phyloP scores from a whole-genome alignment of 2,329 filamentous ascomycete species.

The Microdochium trichocladiopsis region DNA sequence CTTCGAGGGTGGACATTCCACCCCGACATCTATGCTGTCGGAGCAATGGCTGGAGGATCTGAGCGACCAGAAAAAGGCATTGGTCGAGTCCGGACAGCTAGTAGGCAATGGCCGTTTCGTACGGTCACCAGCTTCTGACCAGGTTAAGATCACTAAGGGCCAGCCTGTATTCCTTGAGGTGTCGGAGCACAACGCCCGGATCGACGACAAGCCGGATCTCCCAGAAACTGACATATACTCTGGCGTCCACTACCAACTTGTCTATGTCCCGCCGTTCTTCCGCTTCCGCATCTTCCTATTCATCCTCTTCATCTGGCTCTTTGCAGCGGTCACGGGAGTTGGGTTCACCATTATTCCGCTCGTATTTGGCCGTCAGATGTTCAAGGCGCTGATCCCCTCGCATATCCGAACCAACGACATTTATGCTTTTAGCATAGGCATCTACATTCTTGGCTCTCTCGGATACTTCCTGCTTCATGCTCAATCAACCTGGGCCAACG shows the following conservation, averaged over 20 bases:
- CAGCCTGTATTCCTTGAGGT: constrained; percentile 74
- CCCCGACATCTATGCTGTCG: constrained; percentile 28
- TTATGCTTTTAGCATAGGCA: constrained; percentile 88
- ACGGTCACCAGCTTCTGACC: constrained; percentile 87
- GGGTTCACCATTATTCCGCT: constrained; percentile 81
- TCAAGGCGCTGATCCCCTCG: constrained; percentile 64
- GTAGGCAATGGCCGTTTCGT: constrained; percentile 74
- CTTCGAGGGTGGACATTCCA: constrained; percentile 40
- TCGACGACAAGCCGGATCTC: constrained; percentile 56
- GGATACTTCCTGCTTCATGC: constrained; percentile 54
- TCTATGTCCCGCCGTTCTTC: constrained; percentile 84
- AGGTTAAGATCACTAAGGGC: constrained; percentile 87
- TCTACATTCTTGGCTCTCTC: constrained; percentile 69
- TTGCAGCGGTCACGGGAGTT: constrained; percentile 82
- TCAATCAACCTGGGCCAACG: constrained; percentile 19
- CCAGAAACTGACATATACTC: constrained; percentile 42
- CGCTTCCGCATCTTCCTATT: constrained; percentile 73
- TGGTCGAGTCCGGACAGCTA: constrained; percentile 47
- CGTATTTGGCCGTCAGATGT: constrained; percentile 73
- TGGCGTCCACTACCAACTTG: constrained; percentile 57
- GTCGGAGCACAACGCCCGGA: constrained; percentile 55
- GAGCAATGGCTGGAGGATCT: constrained; percentile 26
- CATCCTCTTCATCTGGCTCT: constrained; percentile 85
- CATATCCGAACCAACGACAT: constrained; percentile 83
- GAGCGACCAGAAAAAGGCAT: constrained; percentile 31